A percentile compares a stretch with the other conserved stretches of the same genome.
Evolutionary conservation across 441 rosid genomes (phyloP).

Genomic region (Adansonia grandidieri): DNA sequence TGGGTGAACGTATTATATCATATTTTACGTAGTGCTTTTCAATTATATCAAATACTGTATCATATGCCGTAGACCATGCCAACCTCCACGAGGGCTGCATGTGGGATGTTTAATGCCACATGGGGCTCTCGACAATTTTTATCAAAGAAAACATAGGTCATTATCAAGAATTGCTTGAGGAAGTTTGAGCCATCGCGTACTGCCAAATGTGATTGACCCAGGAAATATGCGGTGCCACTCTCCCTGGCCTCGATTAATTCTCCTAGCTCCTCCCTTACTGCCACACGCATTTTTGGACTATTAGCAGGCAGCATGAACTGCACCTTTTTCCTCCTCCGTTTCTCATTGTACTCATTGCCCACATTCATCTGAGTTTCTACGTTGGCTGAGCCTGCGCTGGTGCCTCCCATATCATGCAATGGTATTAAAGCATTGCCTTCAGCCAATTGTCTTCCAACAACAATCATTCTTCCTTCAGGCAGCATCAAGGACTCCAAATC

Average conservation of each 20-base stretch:
- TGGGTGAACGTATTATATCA: neutral
- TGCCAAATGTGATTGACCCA: conserved; percentile 56
- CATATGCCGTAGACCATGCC: conserved; percentile 53
- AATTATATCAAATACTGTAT: neutral
- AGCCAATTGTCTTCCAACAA: conserved; percentile 36
- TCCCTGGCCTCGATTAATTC: conserved; percentile 61
- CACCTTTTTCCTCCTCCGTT: conserved; percentile 43
- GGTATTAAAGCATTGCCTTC: conserved; percentile 46
- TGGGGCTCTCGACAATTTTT: conserved; percentile 54
- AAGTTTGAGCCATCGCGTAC: conserved; percentile 43
- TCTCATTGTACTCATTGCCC: neutral
- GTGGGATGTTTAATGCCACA: conserved; percentile 61
- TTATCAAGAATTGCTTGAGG: conserved; percentile 50
- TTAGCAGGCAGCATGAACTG: conserved; percentile 44
- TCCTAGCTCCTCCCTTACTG: conserved; percentile 48
- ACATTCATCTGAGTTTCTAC: neutral
- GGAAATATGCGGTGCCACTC: conserved; percentile 62
- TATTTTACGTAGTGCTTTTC: no score
- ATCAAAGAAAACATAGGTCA: conserved; percentile 47
- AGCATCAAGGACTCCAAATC: conserved; percentile 36
- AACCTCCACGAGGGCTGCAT: conserved; percentile 68
- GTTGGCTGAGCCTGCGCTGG: neutral
- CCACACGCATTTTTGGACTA: conserved; percentile 36
- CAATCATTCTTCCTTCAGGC: conserved; percentile 49
- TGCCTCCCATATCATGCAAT: conserved; percentile 11